These are phyloP conservation scores for Hyphopichia wangnamkhiaoensis DNA, from an alignment of 1,139 yeast genomes.

Conservation along the genomic window DNA sequence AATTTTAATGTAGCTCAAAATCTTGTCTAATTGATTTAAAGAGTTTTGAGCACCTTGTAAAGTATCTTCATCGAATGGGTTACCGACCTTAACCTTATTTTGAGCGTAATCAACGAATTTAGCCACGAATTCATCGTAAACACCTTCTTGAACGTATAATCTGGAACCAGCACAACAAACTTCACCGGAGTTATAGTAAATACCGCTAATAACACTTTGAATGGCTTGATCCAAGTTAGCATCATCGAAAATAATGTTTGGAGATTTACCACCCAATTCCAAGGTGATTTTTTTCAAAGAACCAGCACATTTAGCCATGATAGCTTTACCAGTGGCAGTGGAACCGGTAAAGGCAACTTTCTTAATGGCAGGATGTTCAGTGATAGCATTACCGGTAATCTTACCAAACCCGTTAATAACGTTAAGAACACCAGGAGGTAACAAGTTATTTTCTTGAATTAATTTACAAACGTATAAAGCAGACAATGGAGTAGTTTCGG, in stretches of 20 bases:
- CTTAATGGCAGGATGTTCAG: conserved; percentile 66
- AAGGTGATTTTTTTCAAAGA: conserved; percentile 77
- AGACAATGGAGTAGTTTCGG: conserved; percentile 82
- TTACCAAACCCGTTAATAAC: conserved; percentile 77
- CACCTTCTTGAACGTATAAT: conserved; percentile 64
- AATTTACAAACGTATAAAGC: conserved; percentile 66
- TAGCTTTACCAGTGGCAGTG: conserved; percentile 75
- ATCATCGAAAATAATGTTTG: conserved; percentile 75
- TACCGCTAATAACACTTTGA: conserved; percentile 25
- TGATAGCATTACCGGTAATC: conserved; percentile 73
- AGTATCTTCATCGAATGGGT: conserved; percentile 63
- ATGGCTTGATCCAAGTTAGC: conserved; percentile 68
- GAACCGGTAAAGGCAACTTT: conserved; percentile 89
- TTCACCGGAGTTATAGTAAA: conserved; percentile 70
- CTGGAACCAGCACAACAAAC: conserved; percentile 80
- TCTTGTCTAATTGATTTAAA: conserved; percentile 64
- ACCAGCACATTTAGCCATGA: conserved; percentile 70
- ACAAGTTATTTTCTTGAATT: conserved; percentile 65
- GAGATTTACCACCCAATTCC: conserved; percentile 87
- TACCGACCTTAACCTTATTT: conserved; percentile 53
- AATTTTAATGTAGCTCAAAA: conserved; percentile 59
- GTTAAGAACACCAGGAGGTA: conserved; percentile 77
- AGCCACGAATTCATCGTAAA: conserved; percentile 60
- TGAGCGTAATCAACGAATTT: conserved; percentile 59
- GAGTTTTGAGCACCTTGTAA: conserved; percentile 82